Base-by-base conservation (phyloP, 495 filamentous ascomycete genomes). In the Penicillium coffeae region DNA sequence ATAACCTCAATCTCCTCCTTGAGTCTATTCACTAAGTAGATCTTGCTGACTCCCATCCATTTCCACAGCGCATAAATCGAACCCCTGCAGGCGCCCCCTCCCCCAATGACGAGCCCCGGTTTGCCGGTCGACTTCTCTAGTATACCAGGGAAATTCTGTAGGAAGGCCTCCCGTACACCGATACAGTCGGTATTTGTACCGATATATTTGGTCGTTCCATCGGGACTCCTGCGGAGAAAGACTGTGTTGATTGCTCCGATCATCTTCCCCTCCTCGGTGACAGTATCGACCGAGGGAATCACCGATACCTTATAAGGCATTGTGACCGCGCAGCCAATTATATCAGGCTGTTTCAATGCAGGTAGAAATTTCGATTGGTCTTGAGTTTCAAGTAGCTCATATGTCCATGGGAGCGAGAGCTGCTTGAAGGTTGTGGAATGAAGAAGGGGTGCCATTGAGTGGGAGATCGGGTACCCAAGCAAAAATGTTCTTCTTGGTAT, bases 131-230 rank as follows among this genome's bases (percentile, higher is more conserved):
- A 74, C 9, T 62, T 47, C 7, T 8, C 35, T 1, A 60, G 50
- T 0, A 63, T 54, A n/a, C 63, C 48, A 6, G 55, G 32, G 10
- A 75, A 55, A 56, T 83, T 83, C 48, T 76, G 71, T 15, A 78
- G 62, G 58, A 85, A 78, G 4, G 78, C 72, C 48, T 84, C 78
- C 7, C 80, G 74, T 15, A 86, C 73, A 14, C 82, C 83, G 36
- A 83, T 72, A 18, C 77, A 78, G 56, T 87, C 83, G 10, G 83
- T 85, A 63, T 87, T 85, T 15, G 83, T 80, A 13, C 82, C 83
- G 44, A 77, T 72, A 45, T 76, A 73, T 14, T 64, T 52, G 16
- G 65, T 64, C 2, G 62, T 65, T 18, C 72, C 71, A 12, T 52
- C 51, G 5, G 55, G 41, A 13, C 60, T 62, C 18, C 61, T 56